phyloP scores from a whole-genome alignment of 345 rosid species.

The Eucalyptus marginata region DNA sequence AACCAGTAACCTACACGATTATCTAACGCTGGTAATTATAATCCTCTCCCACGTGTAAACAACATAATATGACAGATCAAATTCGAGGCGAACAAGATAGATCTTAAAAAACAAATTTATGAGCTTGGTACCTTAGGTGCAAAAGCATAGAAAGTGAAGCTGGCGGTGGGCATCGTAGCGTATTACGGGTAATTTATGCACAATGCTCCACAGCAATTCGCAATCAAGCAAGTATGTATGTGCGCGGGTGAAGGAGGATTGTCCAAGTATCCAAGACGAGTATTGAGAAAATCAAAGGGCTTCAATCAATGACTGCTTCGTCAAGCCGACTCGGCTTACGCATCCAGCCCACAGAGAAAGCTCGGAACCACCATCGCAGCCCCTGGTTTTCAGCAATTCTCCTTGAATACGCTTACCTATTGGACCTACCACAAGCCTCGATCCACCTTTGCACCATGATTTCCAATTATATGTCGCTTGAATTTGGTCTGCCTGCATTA shows the following conservation, averaged over 20 bases:
- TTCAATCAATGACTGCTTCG: neutral
- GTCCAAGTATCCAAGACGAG: neutral
- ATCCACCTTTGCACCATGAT: neutral
- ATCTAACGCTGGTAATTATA: neutral
- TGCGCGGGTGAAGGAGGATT: neutral
- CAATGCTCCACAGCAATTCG: neutral
- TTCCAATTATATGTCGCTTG: neutral
- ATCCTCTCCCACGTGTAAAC: neutral
- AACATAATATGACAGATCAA: neutral
- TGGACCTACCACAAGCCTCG: neutral
- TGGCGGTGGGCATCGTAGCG: too few species aligned
- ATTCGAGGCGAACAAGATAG: neutral
- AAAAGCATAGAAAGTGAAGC: neutral
- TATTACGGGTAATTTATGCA: neutral
- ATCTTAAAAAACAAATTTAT: neutral
- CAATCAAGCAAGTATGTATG: neutral
- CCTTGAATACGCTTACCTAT: neutral
- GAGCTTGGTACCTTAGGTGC: neutral
- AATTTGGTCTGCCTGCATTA: neutral
- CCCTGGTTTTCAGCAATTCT: neutral
- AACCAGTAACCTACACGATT: neutral
- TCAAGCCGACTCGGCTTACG: neutral
- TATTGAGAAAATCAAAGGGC: neutral
- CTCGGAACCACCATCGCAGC: neutral
- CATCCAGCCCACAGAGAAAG: neutral